Percentiles rank a stretch among this genome's conserved stretches.
Conservation (phyloP, 805 yeast genomes). For the Candida quercuum region DNA sequence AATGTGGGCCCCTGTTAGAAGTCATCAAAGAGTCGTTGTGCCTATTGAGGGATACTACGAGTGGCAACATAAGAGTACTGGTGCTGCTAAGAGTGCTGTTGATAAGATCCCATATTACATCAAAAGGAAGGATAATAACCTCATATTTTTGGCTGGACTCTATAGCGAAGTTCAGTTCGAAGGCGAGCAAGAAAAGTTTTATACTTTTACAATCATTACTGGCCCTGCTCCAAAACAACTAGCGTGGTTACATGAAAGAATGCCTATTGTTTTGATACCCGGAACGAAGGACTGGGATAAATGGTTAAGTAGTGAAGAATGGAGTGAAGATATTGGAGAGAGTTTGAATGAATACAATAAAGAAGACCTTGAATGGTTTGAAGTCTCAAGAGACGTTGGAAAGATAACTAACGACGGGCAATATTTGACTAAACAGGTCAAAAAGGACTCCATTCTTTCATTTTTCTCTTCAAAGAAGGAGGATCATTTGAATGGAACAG, state of each 20-base stretch:
- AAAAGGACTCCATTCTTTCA: slow-evolving; percentile 9
- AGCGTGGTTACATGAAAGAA: slow-evolving; percentile 67
- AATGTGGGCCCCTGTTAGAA: slow-evolving; percentile 52
- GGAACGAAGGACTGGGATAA: slow-evolving; percentile 48
- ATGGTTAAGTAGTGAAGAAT: slow-evolving; percentile 53
- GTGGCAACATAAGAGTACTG: slow-evolving; percentile 43
- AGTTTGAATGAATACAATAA: slow-evolving; percentile 35
- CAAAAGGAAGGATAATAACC: slow-evolving; percentile 41
- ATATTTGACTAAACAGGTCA: slow-evolving; percentile 25
- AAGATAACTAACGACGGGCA: slow-evolving; percentile 43
- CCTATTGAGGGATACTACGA: slow-evolving; percentile 85
- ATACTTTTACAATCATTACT: slow-evolving; percentile 68
- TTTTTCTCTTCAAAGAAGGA: slow-evolving; percentile 9
- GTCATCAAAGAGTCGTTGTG: slow-evolving; percentile 59
- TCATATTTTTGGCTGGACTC: slow-evolving; percentile 66
- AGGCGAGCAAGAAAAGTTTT: slow-evolving; percentile 22
- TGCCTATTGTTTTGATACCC: slow-evolving; percentile 69
- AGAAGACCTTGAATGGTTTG: slow-evolving; percentile 41
- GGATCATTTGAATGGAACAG: too few relatives aligned
- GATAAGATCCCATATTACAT: slow-evolving; percentile 63
- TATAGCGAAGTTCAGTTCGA: slow-evolving; percentile 25
- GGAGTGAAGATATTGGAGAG: slow-evolving; percentile 35
- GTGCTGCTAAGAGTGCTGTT: slow-evolving; percentile 26
- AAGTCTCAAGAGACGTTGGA: slow-evolving; percentile 62
- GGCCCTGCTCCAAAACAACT: slow-evolving; percentile 60